Conservation (phyloP, 2,329 filamentous ascomycete species). For the Pseudocercospora fijiensis region DNA sequence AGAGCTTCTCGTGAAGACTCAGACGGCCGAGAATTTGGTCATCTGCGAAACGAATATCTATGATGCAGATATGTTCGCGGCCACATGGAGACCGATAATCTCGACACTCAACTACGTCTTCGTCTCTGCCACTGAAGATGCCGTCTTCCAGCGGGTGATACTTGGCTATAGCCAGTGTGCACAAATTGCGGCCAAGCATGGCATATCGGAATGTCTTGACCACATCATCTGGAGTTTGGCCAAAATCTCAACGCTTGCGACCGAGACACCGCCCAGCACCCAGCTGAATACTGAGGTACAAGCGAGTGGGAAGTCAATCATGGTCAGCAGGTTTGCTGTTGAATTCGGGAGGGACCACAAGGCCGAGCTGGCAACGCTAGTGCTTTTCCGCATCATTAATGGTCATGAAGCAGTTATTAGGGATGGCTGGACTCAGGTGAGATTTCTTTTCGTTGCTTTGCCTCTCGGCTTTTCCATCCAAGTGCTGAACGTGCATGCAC, state of each 20-base stretch:
- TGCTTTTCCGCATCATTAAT: slow-evolving; percentile 89
- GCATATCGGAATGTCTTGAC: slow-evolving; percentile 81
- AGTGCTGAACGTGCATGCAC: neutral
- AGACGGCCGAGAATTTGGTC: slow-evolving; percentile 69
- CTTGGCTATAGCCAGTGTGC: slow-evolving; percentile 96
- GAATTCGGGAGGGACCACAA: slow-evolving; percentile 92
- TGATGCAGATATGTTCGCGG: slow-evolving; percentile 95
- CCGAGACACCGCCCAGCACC: slow-evolving; percentile 74
- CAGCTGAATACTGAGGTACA: slow-evolving; percentile 93
- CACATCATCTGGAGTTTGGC: slow-evolving; percentile 88
- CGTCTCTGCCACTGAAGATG: slow-evolving; percentile 96
- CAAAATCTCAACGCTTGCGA: slow-evolving; percentile 83
- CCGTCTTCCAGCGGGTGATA: slow-evolving; percentile 90
- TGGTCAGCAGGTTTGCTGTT: slow-evolving; percentile 97
- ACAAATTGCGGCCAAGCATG: slow-evolving; percentile 82
- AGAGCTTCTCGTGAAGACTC: slow-evolving; percentile 82
- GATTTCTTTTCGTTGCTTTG: slow-evolving; percentile 37
- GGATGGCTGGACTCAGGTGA: slow-evolving; percentile 75
- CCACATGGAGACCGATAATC: slow-evolving; percentile 92
- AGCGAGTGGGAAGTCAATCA: slow-evolving; percentile 79
- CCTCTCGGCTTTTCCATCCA: neutral
- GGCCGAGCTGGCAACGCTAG: slow-evolving; percentile 87
- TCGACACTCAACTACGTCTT: slow-evolving; percentile 97
- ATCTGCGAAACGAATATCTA: slow-evolving; percentile 90
- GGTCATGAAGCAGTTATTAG: slow-evolving; percentile 77